Base-by-base conservation (phyloP, 495 filamentous ascomycete genomes). In the Tirmania nivea region DNA sequence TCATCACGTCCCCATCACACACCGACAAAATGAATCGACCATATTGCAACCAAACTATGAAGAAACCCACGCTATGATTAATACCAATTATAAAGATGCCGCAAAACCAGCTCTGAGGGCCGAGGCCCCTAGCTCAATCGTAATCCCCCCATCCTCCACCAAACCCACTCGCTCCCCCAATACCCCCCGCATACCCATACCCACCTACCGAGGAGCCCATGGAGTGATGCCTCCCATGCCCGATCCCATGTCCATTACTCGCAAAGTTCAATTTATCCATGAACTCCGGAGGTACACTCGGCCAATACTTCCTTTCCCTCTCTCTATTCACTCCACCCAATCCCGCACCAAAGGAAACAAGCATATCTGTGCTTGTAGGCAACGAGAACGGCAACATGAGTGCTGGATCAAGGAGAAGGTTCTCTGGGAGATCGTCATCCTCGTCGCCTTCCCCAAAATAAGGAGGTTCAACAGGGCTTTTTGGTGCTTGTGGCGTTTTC, bases 311-410 rank as follows among this genome's bases (percentile, higher is more conserved):
- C 54, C 85, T 73, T 64, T 90, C 90, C 48, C 86, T 73, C 65
- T 99, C 90, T 52, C 80, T 74, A 66, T 99, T 94, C 31, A 88
- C 72, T 0, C 90, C 90, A 4, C 90, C 90, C 58, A 94, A 86
- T 11, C 90, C 90, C 31, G 92, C 89, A 9, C 90, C 90, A 61
- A 90, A 99, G 58, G 78, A 87, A 37, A 99, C 74, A 56, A 94
- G 72, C 90, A 99, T 96, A 65, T 96, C 90, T 14, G 89, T 94
- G 55, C 87, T 92, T 6, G 90, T 94, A 0, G 90, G 90, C 19
- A 99, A 71, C 35, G 80, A 80, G 65, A 99, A 99, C 0, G 92
- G 92, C 25, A 99, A 75, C 76, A 94, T 94, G 39, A 93, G 71
- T 10, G 87, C 81, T 16, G 89, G 84, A 62, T 96, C 87, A 25